Conservation (phyloP, 805 yeast species). For the Candida xiaguanensis region DNA sequence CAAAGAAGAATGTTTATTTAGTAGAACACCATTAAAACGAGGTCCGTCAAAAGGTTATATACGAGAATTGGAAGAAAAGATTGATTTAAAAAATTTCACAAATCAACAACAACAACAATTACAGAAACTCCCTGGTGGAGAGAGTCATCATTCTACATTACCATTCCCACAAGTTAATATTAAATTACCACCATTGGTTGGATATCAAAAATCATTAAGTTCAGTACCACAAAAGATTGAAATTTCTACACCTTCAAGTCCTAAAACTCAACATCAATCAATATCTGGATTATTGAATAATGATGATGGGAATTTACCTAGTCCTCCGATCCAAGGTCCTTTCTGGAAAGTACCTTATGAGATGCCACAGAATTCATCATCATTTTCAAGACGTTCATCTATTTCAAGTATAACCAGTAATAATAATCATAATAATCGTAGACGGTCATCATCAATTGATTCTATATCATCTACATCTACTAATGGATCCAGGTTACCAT, state of each 20-base stretch:
- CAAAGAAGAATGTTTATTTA: constrained; percentile 62
- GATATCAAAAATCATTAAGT: constrained; percentile 13
- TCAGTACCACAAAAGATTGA: constrained; percentile 8
- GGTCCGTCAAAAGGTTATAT: constrained; percentile 77
- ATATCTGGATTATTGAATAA: constrained; percentile 7
- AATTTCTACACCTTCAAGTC: constrained; percentile 14
- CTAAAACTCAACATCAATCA: constrained; percentile 11
- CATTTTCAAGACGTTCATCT: constrained; percentile 8
- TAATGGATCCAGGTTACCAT: constrained; percentile 31
- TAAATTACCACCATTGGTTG: constrained; percentile 28
- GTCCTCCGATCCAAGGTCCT: constrained; percentile 39
- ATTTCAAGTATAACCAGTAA: constrained; percentile 3
- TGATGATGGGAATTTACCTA: constrained; percentile 10
- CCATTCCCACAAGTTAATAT: constrained; percentile 15
- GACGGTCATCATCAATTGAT: constrained; percentile 48
- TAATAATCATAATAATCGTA: constrained; percentile 11
- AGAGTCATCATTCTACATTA: background rate
- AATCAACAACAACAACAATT: background rate
- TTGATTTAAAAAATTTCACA: constrained; percentile 16
- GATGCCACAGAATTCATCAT: constrained; percentile 35
- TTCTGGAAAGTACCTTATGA: constrained; percentile 65
- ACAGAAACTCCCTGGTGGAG: constrained; percentile 1
- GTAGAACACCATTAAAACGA: constrained; percentile 68
- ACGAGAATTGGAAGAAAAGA: constrained; percentile 38
- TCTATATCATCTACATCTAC: constrained; percentile 48